These are phyloP conservation scores for Didymella pomorum DNA, from an alignment of 2,329 filamentous ascomycete genomes.

Conservation along the genomic window DNA sequence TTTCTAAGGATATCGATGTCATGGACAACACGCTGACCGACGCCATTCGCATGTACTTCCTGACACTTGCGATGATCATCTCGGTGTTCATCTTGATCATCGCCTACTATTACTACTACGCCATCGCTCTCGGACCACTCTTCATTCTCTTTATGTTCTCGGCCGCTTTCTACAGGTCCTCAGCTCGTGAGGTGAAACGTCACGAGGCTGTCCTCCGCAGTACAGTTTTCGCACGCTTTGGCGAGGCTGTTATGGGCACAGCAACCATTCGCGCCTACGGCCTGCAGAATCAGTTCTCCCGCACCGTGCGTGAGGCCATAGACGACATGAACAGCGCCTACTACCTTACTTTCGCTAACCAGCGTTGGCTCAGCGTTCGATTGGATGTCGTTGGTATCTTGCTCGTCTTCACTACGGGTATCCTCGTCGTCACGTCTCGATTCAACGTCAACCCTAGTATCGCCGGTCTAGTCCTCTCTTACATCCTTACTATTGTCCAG, in stretches of 20 bases:
- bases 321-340: slow-evolving; percentile 95
- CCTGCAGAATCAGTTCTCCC: slow-evolving; percentile 76
- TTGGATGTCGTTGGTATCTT: slow-evolving; percentile 84
- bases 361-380: slow-evolving; percentile 88
- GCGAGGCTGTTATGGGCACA: slow-evolving; percentile 84
- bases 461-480: slow-evolving; percentile 86
- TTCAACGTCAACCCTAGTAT: slow-evolving; percentile 87
- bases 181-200: slow-evolving; percentile 92
- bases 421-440: slow-evolving; percentile 89
- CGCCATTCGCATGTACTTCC: slow-evolving; percentile 89
- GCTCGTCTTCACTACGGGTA: slow-evolving; percentile 86
- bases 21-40: slow-evolving; percentile 95
- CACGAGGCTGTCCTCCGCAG: slow-evolving; percentile 91
- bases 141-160: slow-evolving; percentile 81
- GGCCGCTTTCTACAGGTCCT: slow-evolving; percentile 86
- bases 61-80: slow-evolving; percentile 70
- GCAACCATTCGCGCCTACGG: slow-evolving; percentile 91
- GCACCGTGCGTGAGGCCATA: slow-evolving; percentile 73
- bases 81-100: slow-evolving; percentile 89
- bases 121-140: slow-evolving; percentile 72
- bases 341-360: slow-evolving; percentile 93
- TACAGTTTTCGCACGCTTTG: slow-evolving; percentile 87
- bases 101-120: slow-evolving; percentile 92
- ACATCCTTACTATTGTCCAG: slow-evolving; percentile 91
- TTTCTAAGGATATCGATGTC: slow-evolving; percentile 92